These are phyloP conservation scores for Oryza glumipatula DNA, from an alignment of 176 grass and related monocot genomes.

Conservation along the genomic window DNA sequence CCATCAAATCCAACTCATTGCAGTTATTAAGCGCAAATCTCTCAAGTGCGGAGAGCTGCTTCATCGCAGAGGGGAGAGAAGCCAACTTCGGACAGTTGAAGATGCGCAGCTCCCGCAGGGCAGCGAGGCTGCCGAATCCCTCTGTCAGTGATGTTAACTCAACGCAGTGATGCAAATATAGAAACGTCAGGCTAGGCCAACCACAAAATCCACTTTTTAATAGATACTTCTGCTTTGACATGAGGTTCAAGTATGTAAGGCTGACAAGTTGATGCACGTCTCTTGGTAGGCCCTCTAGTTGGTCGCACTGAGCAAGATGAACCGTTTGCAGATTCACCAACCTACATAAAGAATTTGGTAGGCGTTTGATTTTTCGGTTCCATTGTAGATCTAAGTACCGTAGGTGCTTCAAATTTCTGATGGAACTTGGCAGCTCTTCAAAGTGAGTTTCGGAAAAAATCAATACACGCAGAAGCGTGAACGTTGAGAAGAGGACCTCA, in stretches of 20 bases:
- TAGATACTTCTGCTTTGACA: not conserved
- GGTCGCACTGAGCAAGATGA: not conserved
- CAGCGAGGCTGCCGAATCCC: not conserved
- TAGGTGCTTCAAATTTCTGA: not conserved
- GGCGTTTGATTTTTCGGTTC: not conserved
- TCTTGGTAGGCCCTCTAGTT: not conserved
- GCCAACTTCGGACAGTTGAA: not conserved
- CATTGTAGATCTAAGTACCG: not conserved
- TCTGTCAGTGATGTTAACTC: not conserved
- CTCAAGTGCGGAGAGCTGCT: too few relatives aligned
- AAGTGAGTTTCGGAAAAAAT: not conserved
- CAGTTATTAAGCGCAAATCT: fast-evolving
- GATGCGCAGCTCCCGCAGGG: not conserved
- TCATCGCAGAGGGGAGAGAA: too few relatives aligned
- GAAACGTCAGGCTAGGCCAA: not conserved
- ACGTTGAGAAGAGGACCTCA: not conserved
- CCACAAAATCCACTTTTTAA: not conserved
- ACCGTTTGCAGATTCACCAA: not conserved
- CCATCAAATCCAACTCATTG: not conserved
- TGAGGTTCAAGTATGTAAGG: not conserved
- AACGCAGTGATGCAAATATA: fast-evolving
- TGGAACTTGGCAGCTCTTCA: not conserved
- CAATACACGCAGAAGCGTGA: not conserved
- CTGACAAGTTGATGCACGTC: not conserved
- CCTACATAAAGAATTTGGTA: not conserved